A percentile compares a stretch with the other conserved stretches of the same genome.
phyloP scores from a whole-genome alignment of 139 green algal genomes.

The Raphidocelis subcapitata region DNA sequence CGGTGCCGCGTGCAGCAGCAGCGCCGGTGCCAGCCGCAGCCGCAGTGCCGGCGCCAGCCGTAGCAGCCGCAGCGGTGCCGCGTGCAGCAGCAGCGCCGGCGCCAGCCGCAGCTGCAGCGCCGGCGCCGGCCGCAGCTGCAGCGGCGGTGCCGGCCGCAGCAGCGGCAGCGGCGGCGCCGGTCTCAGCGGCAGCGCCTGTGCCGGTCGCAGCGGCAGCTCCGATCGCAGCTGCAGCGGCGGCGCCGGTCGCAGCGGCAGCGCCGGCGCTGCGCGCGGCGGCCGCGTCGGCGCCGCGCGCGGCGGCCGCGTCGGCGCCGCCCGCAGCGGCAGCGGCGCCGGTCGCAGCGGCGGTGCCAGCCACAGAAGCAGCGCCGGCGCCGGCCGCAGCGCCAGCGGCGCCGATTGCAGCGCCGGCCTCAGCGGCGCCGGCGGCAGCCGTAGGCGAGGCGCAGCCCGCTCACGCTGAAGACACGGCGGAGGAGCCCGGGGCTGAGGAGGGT shows the following conservation, averaged over 20 bases:
- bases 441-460: conserved; percentile 6
- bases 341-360: conserved; percentile 3
- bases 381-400: not conserved
- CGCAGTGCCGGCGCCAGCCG: not conserved
- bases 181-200: not conserved
- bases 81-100: not conserved
- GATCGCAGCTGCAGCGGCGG: conserved; percentile 5
- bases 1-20: not conserved
- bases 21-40: not conserved
- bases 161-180: too few species aligned
- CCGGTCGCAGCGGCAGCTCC: too few species aligned
- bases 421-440: not conserved
- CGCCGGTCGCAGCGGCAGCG: conserved; percentile 5
- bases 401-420: not conserved
- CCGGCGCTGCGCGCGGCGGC: not conserved
- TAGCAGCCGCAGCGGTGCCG: not conserved
- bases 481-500: not conserved
- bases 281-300: not conserved
- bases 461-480: not conserved
- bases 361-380: conserved; percentile 5
- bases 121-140: too few species aligned
- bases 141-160: too few species aligned
- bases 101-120: not conserved
- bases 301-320: too few species aligned
- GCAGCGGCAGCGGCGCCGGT: not conserved